Base-by-base conservation (phyloP, 2,329 filamentous ascomycete species). In the Penicillium sp. region DNA sequence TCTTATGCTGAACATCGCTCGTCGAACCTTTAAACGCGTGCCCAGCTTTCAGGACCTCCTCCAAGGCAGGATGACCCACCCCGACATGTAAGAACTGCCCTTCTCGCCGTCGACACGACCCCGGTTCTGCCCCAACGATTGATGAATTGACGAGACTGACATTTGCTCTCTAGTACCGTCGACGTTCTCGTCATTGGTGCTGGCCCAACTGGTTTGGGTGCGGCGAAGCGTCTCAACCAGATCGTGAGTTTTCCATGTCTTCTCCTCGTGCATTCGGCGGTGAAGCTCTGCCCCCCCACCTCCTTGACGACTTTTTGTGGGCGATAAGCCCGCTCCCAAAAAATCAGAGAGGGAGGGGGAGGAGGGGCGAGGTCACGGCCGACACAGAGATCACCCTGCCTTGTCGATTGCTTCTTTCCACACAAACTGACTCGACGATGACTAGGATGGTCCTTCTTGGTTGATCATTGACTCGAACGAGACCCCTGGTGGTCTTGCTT, bases 121-220 rank as follows among this genome's bases (percentile, higher is more conserved):
- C 44, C 33, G 18, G 36, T 18, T 40, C 34, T 29, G 36, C 45
- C 13, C 3, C 11, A 35, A n/a, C 32, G 8, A 9, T 28, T 11
- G 26, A 33, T 8, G 9, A 43, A 18, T 6, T 39, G 29, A 2
- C 34, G 28, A 26, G 45, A 27, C 38, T 47, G 39, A 47, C 50
- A 39, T 47, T 39, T 46, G 36, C 46, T 43, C 11, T 11, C 8
- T 72, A 94, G 90, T 72, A 85, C 89, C 66, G 89, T 97, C 70
- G 93, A 98, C 75, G 86, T 98, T 62, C 88, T 98, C 69, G 84
- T 98, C 73, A 96, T 97, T 77, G 93, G 93, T 68, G 91, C 91
- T 75, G 93, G 93, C 68, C 93, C 93, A 64, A 97, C 93, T 67
- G 93, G 93, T 75, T 83, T 97, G 62, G 93, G 93, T 79, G 93